Evolutionary conservation across 1,284 basidiomycete genomes (phyloP), one percentile per base, ranked within the genome.

Genomic region (Tilletia horrida): DNA sequence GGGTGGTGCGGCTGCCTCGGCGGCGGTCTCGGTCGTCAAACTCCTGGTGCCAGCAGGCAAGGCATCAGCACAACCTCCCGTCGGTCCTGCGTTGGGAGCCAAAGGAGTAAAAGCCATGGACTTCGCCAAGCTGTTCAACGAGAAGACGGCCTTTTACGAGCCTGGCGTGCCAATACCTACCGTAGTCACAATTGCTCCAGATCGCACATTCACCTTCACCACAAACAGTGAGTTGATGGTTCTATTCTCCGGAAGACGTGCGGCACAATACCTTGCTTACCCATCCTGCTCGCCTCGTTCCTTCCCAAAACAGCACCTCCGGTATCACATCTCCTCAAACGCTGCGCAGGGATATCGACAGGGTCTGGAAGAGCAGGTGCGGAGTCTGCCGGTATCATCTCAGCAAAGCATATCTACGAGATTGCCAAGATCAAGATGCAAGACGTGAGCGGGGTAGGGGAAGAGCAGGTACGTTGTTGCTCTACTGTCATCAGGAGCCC

Each of bases 31-130:
- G 11, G 62, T 77, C 25, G 80, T 81, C 70, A 82, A 93, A 79
- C 86, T 97, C 64, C 85, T 97, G 63, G 89, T 97, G 65, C 88
- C 90, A 63, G 95, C 95, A 43, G 94, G 93, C 50, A 97, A 97
- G 83, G 95, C 95, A 43, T 90, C 93, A 27, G 94, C 95, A 23
- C 92, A 93, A 66, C 95, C 95, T 61, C 95, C 95, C 21, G 91
- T 98, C 64, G 96, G 95, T 76, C 95, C 96, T 65, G 94, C 94
- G 23, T 88, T 97, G 64, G 96, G 96, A 85, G 94, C 96, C 73
- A 89, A 93, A 81, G 96, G 96, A 78, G 93, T 99, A 74, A 97
- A 97, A 84, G 95, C 94, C 21, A 98, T 98, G 89, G 96, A 99
- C 85, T 64, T 63, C 63, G 29, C 59, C 27, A 63, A 70, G 63